Percentiles rank a stretch among this genome's conserved stretches.
phyloP scores from a whole-genome alignment of 805 yeast species.

The Metschnikowia lochheadii region DNA sequence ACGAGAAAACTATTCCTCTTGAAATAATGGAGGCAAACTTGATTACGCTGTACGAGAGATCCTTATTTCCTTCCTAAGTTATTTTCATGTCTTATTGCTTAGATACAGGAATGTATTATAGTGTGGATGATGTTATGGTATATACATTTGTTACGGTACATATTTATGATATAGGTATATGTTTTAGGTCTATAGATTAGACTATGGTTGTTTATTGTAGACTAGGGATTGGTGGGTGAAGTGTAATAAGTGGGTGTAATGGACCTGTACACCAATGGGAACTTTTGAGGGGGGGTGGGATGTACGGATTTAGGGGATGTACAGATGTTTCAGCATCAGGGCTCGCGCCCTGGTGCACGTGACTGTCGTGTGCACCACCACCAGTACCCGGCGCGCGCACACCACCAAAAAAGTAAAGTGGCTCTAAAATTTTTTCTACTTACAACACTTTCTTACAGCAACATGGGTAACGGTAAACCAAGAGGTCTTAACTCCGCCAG shows the following conservation, averaged over 20 bases:
- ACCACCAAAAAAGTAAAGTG: conserved; percentile 8
- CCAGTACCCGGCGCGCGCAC: conserved; percentile 1
- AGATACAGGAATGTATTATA: too few relatives aligned
- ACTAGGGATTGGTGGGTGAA: too few relatives aligned
- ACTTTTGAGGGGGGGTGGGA: too few relatives aligned
- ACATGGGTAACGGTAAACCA: conserved; percentile 99
- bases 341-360: conserved; percentile 11
- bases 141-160: too few relatives aligned
- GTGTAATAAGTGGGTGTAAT: too few relatives aligned
- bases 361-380: conserved; percentile 2
- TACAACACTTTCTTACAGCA: conserved; percentile 20
- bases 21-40: conserved; percentile 78
- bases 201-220: too few relatives aligned
- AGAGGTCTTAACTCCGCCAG: conserved; percentile 99
- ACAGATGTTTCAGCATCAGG: conserved; percentile 5
- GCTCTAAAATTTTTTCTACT: conserved; percentile 7
- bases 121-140: too few relatives aligned
- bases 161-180: too few relatives aligned
- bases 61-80: too few relatives aligned
- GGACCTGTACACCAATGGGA: not conserved
- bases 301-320: too few relatives aligned
- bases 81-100: too few relatives aligned
- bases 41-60: conserved; percentile 19
- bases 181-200: too few relatives aligned
- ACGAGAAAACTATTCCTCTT: conserved; percentile 50